Evolutionary conservation across 257 asterid genomes (phyloP), one percentile per base, ranked within the genome.

Genomic region (Petunia secreta): DNA sequence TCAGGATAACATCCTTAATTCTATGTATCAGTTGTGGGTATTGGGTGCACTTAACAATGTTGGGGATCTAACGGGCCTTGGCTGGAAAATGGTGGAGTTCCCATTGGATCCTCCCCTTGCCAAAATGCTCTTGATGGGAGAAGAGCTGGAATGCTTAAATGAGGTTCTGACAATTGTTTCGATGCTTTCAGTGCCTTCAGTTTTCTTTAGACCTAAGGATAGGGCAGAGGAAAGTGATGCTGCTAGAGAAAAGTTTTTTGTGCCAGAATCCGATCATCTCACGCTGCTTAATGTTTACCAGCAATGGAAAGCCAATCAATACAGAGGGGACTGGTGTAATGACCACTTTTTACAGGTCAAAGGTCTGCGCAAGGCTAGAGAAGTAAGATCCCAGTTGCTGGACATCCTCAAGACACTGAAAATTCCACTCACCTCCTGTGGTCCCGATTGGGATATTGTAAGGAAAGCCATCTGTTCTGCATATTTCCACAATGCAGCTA

Each of bases 51-150:
- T 95, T 60, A 91, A 87, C 84, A 95, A 95, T 75, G 97, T 95
- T 5, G 99, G 99, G 39, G 90, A 82, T 83, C 85, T 95, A 67
- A 93, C 99, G 0, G 92, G 63, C 77, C 87, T 95, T 16, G 99
- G 99, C 79, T 93, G 98, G 97, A 92, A 93, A 83, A 95, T 95
- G 98, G 98, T 95, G 6, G 99, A 95, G 87, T 92, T 95, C 80
- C 99, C 98, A 0, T 90, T 93, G n/a, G 99, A 95, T 75, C 99
- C 99, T 41, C 98, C 97, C n/a, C 93, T 95, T 44, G 99, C 99
- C 5, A 95, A 95, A 87, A 95, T 92, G 97, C 95, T 95, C 69
- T 64, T 95, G 84, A 92, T 92, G 81, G 99, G 99, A 0, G 98
- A 92, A 83, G 85, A 89, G 80, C 89, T 95, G 4, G 93, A 52